phyloP scores from a whole-genome alignment of 2,329 filamentous ascomycete genomes.

The Neopestalotiopsis sp. region DNA sequence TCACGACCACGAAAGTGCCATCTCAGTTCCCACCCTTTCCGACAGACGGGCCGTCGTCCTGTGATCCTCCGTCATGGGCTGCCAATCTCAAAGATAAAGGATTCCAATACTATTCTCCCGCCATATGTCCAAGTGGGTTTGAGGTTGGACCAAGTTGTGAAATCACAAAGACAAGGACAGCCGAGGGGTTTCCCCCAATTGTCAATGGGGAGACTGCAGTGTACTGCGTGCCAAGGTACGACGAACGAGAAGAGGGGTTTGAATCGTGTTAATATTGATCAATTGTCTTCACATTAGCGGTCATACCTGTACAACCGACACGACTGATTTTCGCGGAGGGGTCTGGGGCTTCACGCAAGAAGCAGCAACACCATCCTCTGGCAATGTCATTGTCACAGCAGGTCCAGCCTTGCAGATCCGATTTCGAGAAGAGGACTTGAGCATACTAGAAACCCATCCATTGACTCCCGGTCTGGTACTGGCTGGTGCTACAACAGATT shows the following conservation, averaged over 20 bases:
- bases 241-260: neutral
- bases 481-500: constrained; percentile 15
- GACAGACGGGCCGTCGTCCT: constrained; percentile 36
- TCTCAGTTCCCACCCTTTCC: constrained; percentile 45
- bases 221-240: constrained; percentile 39
- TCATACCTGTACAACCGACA: constrained; percentile 46
- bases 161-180: constrained; percentile 31
- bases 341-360: constrained; percentile 41
- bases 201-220: constrained; percentile 37
- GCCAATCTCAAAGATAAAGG: constrained; percentile 40
- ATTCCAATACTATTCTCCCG: constrained; percentile 47
- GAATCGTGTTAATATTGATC: neutral
- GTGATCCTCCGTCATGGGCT: constrained; percentile 43
- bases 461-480: constrained; percentile 38
- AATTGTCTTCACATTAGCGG: constrained; percentile 30
- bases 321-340: constrained; percentile 44
- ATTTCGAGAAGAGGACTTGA: constrained; percentile 41
- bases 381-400: constrained; percentile 32
- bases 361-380: constrained; percentile 25
- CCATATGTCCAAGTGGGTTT: constrained; percentile 45
- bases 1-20: constrained; percentile 42
- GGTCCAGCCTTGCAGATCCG: constrained; percentile 46
- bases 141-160: constrained; percentile 37
- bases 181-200: constrained; percentile 38
- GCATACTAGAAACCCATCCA: constrained; percentile 42